Conservation (phyloP, 192 early-diverging fungal genomes). For the Umbelopsis isabellina region DNA sequence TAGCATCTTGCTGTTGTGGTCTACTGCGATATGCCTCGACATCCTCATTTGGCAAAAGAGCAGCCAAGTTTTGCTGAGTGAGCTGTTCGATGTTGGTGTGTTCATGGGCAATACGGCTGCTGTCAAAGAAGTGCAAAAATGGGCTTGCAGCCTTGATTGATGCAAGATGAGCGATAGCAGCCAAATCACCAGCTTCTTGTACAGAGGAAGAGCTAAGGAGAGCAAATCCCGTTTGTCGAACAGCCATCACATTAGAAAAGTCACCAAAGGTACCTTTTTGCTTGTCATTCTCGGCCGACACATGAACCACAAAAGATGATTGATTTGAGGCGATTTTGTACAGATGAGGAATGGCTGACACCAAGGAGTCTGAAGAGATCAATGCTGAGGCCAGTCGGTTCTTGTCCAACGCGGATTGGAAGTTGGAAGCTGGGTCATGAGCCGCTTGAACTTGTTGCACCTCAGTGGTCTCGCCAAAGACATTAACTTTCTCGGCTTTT, state of each 20-base stretch:
- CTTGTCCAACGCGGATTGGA: slow-evolving; percentile 9
- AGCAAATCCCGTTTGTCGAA: slow-evolving; percentile 79
- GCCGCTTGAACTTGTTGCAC: slow-evolving; percentile 40
- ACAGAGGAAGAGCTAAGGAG: slow-evolving; percentile 74
- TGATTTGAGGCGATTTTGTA: slow-evolving; percentile 52
- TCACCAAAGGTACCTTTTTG: slow-evolving; percentile 37
- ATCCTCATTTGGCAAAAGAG: slow-evolving; percentile 44
- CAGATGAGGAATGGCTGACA: slow-evolving; percentile 59
- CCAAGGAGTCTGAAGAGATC: slow-evolving; percentile 37
- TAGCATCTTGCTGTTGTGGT: not conserved
- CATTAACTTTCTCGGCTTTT: slow-evolving; percentile 35
- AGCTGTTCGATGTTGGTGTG: slow-evolving; percentile 41
- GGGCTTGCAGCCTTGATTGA: slow-evolving; percentile 61
- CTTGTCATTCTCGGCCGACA: slow-evolving; percentile 46
- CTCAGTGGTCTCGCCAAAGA: slow-evolving; percentile 32
- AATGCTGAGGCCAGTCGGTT: slow-evolving; percentile 34
- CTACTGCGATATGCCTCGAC: slow-evolving; percentile 42
- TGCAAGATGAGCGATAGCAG: slow-evolving; percentile 77
- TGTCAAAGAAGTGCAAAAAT: slow-evolving; percentile 68
- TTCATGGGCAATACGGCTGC: slow-evolving; percentile 39
- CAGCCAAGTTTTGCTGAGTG: slow-evolving; percentile 27
- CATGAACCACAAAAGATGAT: slow-evolving; percentile 58
- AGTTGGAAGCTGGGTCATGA: slow-evolving; percentile 34
- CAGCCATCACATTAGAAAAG: slow-evolving; percentile 67
- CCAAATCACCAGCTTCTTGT: slow-evolving; percentile 85